phyloP scores from a whole-genome alignment of 768 basidiomycete genomes.

The Leccinum sublutescens region DNA sequence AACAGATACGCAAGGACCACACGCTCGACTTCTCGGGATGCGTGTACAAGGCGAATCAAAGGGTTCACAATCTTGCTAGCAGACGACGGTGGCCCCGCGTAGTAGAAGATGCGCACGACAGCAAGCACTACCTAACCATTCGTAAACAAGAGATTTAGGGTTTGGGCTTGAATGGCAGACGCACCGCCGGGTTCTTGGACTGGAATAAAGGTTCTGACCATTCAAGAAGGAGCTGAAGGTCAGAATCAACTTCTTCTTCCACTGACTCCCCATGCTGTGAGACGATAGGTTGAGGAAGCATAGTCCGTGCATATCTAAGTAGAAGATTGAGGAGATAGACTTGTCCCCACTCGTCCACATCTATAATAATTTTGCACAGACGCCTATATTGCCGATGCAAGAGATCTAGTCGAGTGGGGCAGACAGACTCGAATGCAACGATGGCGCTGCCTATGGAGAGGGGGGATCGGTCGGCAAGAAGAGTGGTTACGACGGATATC shows the following conservation, averaged over 20 bases:
- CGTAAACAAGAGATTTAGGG: neutral
- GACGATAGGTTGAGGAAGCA: slow-evolving; percentile 66
- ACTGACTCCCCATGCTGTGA: slow-evolving; percentile 29
- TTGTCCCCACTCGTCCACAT: slow-evolving; percentile 98
- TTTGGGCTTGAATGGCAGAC: slow-evolving; percentile 21
- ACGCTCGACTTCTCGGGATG: slow-evolving; percentile 70
- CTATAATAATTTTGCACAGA: slow-evolving; percentile 78
- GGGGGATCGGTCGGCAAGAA: slow-evolving; percentile 74
- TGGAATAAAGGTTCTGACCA: slow-evolving; percentile 77
- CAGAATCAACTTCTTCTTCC: slow-evolving; percentile 72
- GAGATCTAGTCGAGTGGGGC: slow-evolving; percentile 82
- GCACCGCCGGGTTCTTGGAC: slow-evolving; percentile 83
- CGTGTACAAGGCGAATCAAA: slow-evolving; percentile 67
- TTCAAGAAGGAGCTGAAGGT: slow-evolving; percentile 71
- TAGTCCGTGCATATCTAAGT: slow-evolving; percentile 76
- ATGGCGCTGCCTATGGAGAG: slow-evolving; percentile 85
- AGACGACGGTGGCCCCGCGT: slow-evolving; percentile 59
- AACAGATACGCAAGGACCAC: slow-evolving; percentile 72
- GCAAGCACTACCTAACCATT: slow-evolving; percentile 71
- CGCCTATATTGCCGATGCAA: slow-evolving; percentile 87
- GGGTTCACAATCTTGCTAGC: slow-evolving; percentile 63
- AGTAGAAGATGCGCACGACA: slow-evolving; percentile 70
- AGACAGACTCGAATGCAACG: slow-evolving; percentile 83
- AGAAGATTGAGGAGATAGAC: slow-evolving; percentile 75
- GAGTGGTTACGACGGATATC: slow-evolving; percentile 61